Evolutionary conservation across 1,139 yeast species (phyloP), one percentile per base, ranked within the genome.

Genomic region (Meyerozyma guilliermondii): DNA sequence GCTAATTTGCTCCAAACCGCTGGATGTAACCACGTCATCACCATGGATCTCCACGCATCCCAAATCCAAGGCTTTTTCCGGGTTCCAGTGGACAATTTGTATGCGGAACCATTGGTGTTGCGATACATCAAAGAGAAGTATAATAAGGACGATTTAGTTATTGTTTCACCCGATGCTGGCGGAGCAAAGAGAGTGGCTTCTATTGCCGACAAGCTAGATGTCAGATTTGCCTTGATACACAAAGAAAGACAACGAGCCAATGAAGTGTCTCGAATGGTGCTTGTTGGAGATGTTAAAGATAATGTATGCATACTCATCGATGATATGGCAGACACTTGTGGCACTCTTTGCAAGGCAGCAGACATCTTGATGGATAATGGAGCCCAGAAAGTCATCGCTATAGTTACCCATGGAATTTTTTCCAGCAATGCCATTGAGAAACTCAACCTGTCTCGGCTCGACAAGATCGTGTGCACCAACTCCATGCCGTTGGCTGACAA

Each of bases 291-390:
- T 62, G 94, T 85, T 27, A 65, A 76, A 2, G 77, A 79, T 42
- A 83, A 83, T 55, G 74, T 81, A 3, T 84, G 92, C 65, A 69
- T 85, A 24, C 66, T 85, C 50, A 80, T 85, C 34, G 94, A 85
- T 58, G 94, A 85, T 58, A 84, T 85, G 87, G 91, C 91, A 20
- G 92, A 85, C 56, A 85, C 92, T 4, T 84, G 92, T 64, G 92
- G 92, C 39, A 84, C 92, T 3, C 66, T 84, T 48, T 84, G 83
- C 49, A 84, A 84, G 56, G 92, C 92, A 1, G 83, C 88, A 7
- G 87, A 83, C 45, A 77, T 84, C 35, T 66, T 80, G 44, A 61
- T 74, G 45, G 73, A 66, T 7, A 75, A 76, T 43, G 83, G 85
- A 33, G 92, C 92, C n/a, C 74, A 78, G 47, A 78, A 80, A 52